These are phyloP conservation scores for baker's yeast (Saccharomyces cerevisiae) DNA, from an alignment of 805 yeast species.

Conservation along the genomic window DNA sequence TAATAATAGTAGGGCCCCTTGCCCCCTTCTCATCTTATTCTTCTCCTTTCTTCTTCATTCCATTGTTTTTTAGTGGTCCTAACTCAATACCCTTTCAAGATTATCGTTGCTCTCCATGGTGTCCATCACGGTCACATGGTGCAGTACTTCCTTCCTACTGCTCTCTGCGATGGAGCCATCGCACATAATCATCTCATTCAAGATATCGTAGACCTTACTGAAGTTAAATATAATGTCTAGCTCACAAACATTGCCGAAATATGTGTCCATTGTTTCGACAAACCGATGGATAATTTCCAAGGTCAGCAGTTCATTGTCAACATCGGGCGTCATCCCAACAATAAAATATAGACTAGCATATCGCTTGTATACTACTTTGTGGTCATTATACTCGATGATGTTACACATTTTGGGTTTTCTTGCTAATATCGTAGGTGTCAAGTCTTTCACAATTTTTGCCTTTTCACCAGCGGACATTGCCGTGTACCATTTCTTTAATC, in stretches of 20 bases:
- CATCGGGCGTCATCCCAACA: constrained; percentile 50
- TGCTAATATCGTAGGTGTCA: constrained; percentile 75
- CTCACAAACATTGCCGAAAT: constrained; percentile 94
- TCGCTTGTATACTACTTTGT: constrained; percentile 78
- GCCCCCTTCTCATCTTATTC: constrained; percentile 1
- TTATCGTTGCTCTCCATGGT: constrained; percentile 75
- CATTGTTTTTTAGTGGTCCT: background rate
- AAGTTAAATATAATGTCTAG: constrained; percentile 94
- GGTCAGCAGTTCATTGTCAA: constrained; percentile 75
- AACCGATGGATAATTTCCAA: constrained; percentile 84
- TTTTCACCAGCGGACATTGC: constrained; percentile 81
- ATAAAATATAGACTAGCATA: constrained; percentile 90
- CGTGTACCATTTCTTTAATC: constrained; percentile 89
- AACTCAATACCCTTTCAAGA: constrained; percentile 35
- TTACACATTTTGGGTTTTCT: constrained; percentile 94
- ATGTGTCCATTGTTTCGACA: constrained; percentile 94
- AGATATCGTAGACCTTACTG: constrained; percentile 82
- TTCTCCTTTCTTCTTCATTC: background rate
- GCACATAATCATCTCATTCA: constrained; percentile 74
- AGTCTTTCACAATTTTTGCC: constrained; percentile 71
- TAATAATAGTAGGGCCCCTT: background rate
- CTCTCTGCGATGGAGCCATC: constrained; percentile 86
- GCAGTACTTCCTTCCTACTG: constrained; percentile 68
- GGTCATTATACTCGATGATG: constrained; percentile 70
- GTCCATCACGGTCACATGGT: constrained; percentile 76